Base-by-base conservation (phyloP, 163 green algal genomes). In the Volvox carteri region DNA sequence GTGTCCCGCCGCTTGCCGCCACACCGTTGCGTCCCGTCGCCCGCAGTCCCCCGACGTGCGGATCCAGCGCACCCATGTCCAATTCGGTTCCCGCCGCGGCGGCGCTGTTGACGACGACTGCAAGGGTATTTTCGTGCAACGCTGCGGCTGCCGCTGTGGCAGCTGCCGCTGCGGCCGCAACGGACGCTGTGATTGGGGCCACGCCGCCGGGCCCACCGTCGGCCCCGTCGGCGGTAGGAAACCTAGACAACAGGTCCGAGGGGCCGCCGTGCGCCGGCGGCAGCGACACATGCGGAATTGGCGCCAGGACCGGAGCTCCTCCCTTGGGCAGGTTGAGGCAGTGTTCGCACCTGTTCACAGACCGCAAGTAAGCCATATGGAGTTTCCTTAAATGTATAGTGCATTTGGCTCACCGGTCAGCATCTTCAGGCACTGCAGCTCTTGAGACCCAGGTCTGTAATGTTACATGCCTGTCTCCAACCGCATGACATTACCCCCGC, bases 291-390 rank as follows among this genome's bases (percentile, higher is more conserved):
- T 70, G 65, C 28, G 35, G 68, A 33, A 78, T 52, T 19, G 60
- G 28, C 16, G 18, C 4, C 5, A 7, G 33, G 25, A 46, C 2
- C 5, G 52, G 52, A 9, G 42, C 11, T 28, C 72, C 72, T 37
- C 70, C 70, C 28, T 62, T 67, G n/a, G 74, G 85, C 85, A 62
- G n/a, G 81, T 94, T 94, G 19, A 78, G 78, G 77, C 91, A 94
- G 33, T 88, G 58, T 12, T 88, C 90, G 83, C 91, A 93, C 44
- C 91, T 93, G 81, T 3, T 52, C 4, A 73, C 21, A 8, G 62
- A 37, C 14, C 62, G 62, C 28, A 23, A 19, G 54, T 19, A 19
- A 65, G 54, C 28, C 54, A 65, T n/a, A n/a, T n/a, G n/a, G n/a
- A n/a, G n/a, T n/a, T n/a, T n/a, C n/a, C n/a, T n/a, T n/a, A n/a